These are phyloP conservation scores for Diaporthe ampelina DNA, from an alignment of 2,329 filamentous ascomycete species.

Conservation along the genomic window DNA sequence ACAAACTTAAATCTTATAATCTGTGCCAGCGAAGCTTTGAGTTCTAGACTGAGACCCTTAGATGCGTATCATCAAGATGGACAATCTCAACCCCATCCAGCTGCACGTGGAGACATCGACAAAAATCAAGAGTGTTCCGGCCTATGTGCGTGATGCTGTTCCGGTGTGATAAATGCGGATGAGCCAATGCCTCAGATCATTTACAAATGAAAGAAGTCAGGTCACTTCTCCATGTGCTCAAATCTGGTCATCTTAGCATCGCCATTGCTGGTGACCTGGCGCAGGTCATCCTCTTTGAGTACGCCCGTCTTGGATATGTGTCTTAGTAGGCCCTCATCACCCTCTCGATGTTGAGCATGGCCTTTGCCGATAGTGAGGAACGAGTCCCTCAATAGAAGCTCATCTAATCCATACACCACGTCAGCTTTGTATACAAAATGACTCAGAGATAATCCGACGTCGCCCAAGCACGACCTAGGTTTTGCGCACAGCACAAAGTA, in stretches of 20 bases:
- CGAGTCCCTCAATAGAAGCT: constrained; percentile 67
- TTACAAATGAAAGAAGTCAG: not conserved
- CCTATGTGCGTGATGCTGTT: too few relatives aligned
- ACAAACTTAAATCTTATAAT: not conserved
- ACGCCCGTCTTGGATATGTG: constrained; percentile 56
- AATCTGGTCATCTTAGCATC: constrained; percentile 15
- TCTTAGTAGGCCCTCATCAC: constrained; percentile 63
- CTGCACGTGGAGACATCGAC: not conserved
- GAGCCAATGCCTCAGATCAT: too few relatives aligned
- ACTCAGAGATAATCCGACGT: too few relatives aligned
- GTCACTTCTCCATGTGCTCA: constrained; percentile 11
- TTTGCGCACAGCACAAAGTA: not conserved
- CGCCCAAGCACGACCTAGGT: too few relatives aligned
- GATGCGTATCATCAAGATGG: not conserved
- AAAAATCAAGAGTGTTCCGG: not conserved
- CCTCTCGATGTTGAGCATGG: constrained; percentile 63
- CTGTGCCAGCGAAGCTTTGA: not conserved
- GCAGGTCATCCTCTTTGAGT: constrained; percentile 45
- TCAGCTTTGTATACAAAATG: not conserved
- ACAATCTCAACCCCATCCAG: not conserved
- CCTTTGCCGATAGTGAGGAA: constrained; percentile 64
- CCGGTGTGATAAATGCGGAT: not conserved
- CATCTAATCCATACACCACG: not conserved
- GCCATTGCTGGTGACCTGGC: constrained; percentile 30
- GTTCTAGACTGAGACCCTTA: not conserved